Base-by-base conservation (phyloP, 1,139 yeast genomes). In the Suhomyces bribrorum region DNA sequence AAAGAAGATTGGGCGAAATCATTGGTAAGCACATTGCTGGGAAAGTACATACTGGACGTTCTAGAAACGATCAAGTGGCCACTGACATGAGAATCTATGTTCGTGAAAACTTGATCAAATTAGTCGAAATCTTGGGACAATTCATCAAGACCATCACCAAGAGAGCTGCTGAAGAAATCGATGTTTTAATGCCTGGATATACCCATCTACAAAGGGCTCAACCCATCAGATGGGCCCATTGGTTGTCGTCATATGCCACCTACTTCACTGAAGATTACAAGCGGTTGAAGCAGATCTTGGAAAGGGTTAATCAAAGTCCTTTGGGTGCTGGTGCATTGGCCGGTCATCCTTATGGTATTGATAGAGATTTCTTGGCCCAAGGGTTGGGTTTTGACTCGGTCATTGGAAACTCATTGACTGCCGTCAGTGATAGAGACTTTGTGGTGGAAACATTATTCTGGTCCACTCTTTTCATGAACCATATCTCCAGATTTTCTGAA, bases 181-280 rank as follows among this genome's bases (percentile, higher is more conserved):
- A 85, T 51, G 86, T 85, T 16, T 75, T 92, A 59, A 90, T 92
- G 97, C 99, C 99, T 8, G 99, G 99, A 25, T 92, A 92, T 68
- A 92, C 99, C 12, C 99, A 92, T 67, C 73, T 92, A 62, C 99
- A 92, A 74, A 85, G 96, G 61, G 98, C 98, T 3, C 99, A 92
- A 65, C 99, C 99, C 16, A 92, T 92, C 58, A 81, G 99, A 68
- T 92, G 99, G 99, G 75, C 97, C 1, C 99, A 92, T 62, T 90
- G 97, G 96, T 73, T 92, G 50, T 81, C 94, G 49, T 83, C 89
- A 56, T 92, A 92, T 57, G 97, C 97, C 29, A 92, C 97, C 3
- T 92, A 89, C 62, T 84, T 94, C 62, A 79, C 90, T 11, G 90
- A 88, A 57, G 99, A 92, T 59, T 81, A 84, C 65, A 80, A 86